Conservation (phyloP, 495 filamentous ascomycete genomes). For the Neurospora tetrasperma region DNA sequence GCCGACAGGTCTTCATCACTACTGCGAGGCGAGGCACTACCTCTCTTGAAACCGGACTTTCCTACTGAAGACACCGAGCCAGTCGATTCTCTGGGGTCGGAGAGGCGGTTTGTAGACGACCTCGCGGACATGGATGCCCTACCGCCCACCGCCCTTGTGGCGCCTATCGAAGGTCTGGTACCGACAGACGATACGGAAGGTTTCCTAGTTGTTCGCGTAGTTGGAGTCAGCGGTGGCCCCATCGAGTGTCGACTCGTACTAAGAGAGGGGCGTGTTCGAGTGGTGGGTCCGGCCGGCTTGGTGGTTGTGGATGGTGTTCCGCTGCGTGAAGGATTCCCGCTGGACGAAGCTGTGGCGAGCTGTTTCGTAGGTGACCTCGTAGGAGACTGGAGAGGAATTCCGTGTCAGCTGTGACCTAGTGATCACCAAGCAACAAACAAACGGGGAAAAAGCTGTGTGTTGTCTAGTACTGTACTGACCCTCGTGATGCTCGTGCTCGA, state of each 20-base stretch:
- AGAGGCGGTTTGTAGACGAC: slow-evolving; percentile 23
- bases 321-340: slow-evolving; percentile 49
- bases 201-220: slow-evolving; percentile 22
- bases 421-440: background rate
- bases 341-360: slow-evolving; percentile 44
- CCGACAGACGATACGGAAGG: slow-evolving; percentile 22
- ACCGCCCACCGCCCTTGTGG: slow-evolving; percentile 25
- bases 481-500: slow-evolving; percentile 45
- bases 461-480: slow-evolving; percentile 32
- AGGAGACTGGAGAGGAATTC: slow-evolving; percentile 45
- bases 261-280: slow-evolving; percentile 40
- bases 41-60: slow-evolving; percentile 22
- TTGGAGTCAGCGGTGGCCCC: slow-evolving; percentile 47
- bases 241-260: slow-evolving; percentile 49
- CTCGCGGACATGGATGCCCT: slow-evolving; percentile 24
- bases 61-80: slow-evolving; percentile 31
- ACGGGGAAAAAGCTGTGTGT: background rate
- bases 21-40: slow-evolving; percentile 26
- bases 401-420: background rate
- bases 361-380: slow-evolving; percentile 76
- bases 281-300: slow-evolving; percentile 33
- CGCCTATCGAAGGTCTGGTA: slow-evolving; percentile 18
- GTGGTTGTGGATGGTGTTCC: slow-evolving; percentile 45
- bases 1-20: slow-evolving; percentile 29
- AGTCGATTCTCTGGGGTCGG: slow-evolving; percentile 31